Percentiles rank a stretch among this genome's conserved stretches.
phyloP scores from a whole-genome alignment of 345 rosid species.

The Populus davidiana region DNA sequence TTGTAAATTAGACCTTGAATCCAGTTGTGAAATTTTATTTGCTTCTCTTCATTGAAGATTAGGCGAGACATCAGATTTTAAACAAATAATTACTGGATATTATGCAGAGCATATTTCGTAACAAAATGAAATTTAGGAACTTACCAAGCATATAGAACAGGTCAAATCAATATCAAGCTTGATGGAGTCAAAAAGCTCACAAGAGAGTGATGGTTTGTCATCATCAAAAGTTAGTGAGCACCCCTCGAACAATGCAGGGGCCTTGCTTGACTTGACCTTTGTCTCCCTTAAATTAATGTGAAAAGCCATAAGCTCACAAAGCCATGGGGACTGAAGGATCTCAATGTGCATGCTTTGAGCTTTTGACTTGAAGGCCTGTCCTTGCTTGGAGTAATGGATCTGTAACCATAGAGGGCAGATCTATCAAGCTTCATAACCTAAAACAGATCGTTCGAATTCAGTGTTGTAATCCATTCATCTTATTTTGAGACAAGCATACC shows the following conservation, averaged over 20 bases:
- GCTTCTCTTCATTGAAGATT: background rate
- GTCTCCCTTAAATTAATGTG: conserved; percentile 75
- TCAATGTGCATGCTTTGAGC: conserved; percentile 81
- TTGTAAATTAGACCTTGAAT: background rate
- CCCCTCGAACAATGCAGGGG: conserved; percentile 57
- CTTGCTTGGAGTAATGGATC: conserved; percentile 91
- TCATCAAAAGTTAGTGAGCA: conserved; percentile 57
- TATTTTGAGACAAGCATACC: conserved; percentile 29
- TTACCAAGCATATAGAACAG: conserved; percentile 94
- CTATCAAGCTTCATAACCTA: background rate
- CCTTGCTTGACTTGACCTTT: conserved; percentile 37
- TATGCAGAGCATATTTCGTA: background rate
- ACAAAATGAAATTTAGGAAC: conserved; percentile 15
- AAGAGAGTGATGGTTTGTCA: conserved; percentile 72
- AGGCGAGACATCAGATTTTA: background rate
- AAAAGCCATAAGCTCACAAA: conserved; percentile 87
- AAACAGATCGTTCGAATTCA: background rate
- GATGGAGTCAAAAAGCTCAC: conserved; percentile 70
- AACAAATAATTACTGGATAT: background rate
- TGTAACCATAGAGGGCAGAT: conserved; percentile 20
- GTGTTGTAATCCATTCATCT: background rate
- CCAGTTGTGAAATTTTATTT: background rate
- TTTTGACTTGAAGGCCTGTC: conserved; percentile 83
- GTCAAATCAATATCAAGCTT: conserved; percentile 83
- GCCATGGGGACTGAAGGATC: conserved; percentile 95